Conservation (phyloP, 2,329 filamentous ascomycete genomes). For the Laburnicola sp. region DNA sequence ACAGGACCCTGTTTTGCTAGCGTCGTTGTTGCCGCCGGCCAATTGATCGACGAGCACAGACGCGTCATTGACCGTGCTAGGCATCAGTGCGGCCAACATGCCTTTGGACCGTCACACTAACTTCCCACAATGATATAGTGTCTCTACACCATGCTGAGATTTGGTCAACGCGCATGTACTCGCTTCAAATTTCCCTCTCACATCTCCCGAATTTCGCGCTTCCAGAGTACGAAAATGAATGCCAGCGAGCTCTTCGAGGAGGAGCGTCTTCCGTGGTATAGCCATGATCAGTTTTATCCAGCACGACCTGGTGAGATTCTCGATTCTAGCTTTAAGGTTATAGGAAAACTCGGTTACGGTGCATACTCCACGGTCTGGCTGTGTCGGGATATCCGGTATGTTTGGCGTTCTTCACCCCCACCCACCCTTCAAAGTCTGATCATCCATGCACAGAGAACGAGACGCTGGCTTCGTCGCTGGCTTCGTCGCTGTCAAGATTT, state of each 20-base stretch:
- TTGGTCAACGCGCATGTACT: constrained; percentile 26
- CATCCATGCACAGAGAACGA: constrained; percentile 20
- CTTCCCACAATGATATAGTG: constrained; percentile 22
- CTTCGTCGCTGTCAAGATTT: constrained; percentile 26
- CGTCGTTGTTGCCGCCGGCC: constrained; percentile 8
- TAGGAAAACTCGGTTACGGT: constrained; percentile 34
- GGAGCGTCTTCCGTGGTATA: constrained; percentile 25
- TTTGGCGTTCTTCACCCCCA: constrained; percentile 21
- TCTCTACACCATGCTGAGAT: constrained; percentile 26
- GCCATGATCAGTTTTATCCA: constrained; percentile 29
- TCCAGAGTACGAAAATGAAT: constrained; percentile 23
- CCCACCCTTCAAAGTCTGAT: constrained; percentile 23
- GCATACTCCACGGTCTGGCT: constrained; percentile 34
- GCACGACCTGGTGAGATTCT: constrained; percentile 26
- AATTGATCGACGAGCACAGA: constrained; percentile 11
- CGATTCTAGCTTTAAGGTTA: constrained; percentile 27
- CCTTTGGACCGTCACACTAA: constrained; percentile 21
- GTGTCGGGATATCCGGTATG: constrained; percentile 27
- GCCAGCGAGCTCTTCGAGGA: constrained; percentile 25
- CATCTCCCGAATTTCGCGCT: constrained; percentile 24
- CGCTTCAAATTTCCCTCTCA: constrained; percentile 24
- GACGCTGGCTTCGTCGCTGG: constrained; percentile 21
- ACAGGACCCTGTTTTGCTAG: too few relatives aligned
- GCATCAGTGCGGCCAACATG: constrained; percentile 14
- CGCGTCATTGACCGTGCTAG: constrained; percentile 7